phyloP scores from a whole-genome alignment of 1,284 basidiomycete genomes.

The Cryptococcus sp. region DNA sequence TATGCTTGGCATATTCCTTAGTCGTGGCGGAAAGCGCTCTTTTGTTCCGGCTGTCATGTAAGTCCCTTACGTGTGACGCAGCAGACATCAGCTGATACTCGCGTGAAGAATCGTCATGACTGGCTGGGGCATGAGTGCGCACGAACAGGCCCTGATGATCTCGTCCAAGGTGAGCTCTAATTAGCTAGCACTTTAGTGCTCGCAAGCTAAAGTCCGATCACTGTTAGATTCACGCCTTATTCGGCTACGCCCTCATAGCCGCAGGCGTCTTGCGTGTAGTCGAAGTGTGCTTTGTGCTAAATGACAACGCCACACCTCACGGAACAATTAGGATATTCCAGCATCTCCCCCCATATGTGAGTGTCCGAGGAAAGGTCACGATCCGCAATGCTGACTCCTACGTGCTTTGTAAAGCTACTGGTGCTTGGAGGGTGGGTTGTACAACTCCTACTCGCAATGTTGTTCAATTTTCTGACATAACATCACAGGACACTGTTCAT shows the following conservation, averaged over 20 bases:
- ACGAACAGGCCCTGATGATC: slow-evolving; percentile 79
- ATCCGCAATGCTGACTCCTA: not conserved
- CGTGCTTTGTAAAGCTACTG: slow-evolving; percentile 60
- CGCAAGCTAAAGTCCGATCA: not conserved
- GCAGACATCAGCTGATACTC: not conserved
- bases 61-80: slow-evolving; percentile 25
- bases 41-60: slow-evolving; percentile 82
- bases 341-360: slow-evolving; percentile 79
- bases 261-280: slow-evolving; percentile 80
- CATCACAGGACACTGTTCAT: slow-evolving; percentile 65
- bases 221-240: slow-evolving; percentile 73
- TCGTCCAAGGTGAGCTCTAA: slow-evolving; percentile 66
- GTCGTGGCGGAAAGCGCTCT: slow-evolving; percentile 79
- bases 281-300: slow-evolving; percentile 76
- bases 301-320: slow-evolving; percentile 48
- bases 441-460: not conserved
- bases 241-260: slow-evolving; percentile 81
- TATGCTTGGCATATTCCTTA: slow-evolving; percentile 79
- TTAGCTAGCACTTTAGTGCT: not conserved
- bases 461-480: not conserved
- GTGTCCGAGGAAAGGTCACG: not conserved
- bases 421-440: slow-evolving; percentile 60
- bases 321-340: slow-evolving; percentile 64
- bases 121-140: slow-evolving; percentile 93
- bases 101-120: slow-evolving; percentile 76